Evolutionary conservation across 2,329 filamentous ascomycete genomes (phyloP), one percentile per base, ranked within the genome.

Genomic region (Ophiostoma sp.): DNA sequence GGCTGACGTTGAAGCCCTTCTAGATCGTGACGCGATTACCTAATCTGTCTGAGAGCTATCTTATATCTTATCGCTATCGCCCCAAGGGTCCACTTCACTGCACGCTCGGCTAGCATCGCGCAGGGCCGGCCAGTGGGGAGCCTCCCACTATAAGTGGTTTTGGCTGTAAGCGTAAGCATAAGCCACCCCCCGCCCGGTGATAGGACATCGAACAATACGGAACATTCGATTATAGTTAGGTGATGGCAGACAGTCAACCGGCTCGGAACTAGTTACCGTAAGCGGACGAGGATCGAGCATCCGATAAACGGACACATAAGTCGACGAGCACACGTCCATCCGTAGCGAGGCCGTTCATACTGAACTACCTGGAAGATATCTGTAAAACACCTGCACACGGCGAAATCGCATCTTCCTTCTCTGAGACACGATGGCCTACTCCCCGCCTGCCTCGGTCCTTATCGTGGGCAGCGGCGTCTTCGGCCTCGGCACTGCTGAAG

Each of bases 381-480:
- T 27, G 27, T 27, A 27, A 27, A 27, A 27, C 27, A 27, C 27
- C 27, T 27, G 27, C 2, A 2, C 27, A 27, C 42, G 42, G 8
- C 12, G 42, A 2, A 44, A 12, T 6, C 42, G 42, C 42, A 11
- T 12, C 45, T 47, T 14, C n/a, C 4, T 47, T 5, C 45, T 2
- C 45, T 5, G 45, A 11, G 8, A 6, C 49, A 4, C n/a, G 8
- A 55, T 45, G 14, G 42, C 49, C 16, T 52, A 66, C 64, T 16
- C 69, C 49, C 63, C 68, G 68, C 82, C 81, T 16, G 75, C 77
- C 63, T 84, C 84, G 27, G 82, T 91, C 73, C 81, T 92, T 68
- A 89, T 92, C 71, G 78, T 92, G 67, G 89, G 89, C 68, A 85
- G 85, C n/a, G 87, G 87, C 62, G 84, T 87, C 71, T 89, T 89